phyloP scores from a whole-genome alignment of 192 early-diverging fungal genomes.

The Backusella westeae region DNA sequence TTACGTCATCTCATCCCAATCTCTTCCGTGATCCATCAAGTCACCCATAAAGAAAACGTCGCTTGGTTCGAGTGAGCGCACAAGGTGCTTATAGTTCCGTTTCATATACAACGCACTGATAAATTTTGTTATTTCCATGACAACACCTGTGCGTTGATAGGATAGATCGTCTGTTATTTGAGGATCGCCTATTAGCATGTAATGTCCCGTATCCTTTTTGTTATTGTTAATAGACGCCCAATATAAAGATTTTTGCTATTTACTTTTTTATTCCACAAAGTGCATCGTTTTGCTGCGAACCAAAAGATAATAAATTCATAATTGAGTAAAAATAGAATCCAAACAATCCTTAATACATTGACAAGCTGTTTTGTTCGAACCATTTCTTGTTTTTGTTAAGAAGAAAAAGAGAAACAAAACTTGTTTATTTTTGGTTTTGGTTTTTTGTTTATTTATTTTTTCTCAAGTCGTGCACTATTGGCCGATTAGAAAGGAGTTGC shows the following conservation, averaged over 20 bases:
- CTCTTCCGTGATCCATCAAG: slow-evolving; percentile 77
- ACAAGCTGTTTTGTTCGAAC: slow-evolving; percentile 6
- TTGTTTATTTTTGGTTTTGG: background rate
- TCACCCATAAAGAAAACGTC: slow-evolving; percentile 81
- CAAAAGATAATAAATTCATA: slow-evolving; percentile 17
- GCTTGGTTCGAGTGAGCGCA: slow-evolving; percentile 51
- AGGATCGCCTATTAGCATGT: slow-evolving; percentile 86
- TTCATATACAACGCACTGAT: slow-evolving; percentile 87
- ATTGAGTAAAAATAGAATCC: slow-evolving; percentile 13
- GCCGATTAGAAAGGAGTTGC: background rate
- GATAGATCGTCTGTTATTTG: slow-evolving; percentile 92
- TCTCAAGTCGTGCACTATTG: background rate
- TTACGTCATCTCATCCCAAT: slow-evolving; percentile 47
- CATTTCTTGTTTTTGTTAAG: background rate
- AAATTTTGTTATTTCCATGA: slow-evolving; percentile 65
- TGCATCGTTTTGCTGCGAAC: slow-evolving; percentile 7
- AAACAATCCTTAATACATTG: slow-evolving; percentile 4
- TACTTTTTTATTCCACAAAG: slow-evolving; percentile 2
- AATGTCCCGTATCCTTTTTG: slow-evolving; percentile 12
- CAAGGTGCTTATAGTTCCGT: slow-evolving; percentile 67
- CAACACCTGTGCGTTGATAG: slow-evolving; percentile 66
- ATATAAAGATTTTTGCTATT: background rate
- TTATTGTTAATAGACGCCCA: background rate
- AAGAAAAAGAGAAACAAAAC: background rate
- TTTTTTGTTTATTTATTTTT: background rate